Evolutionary conservation across 2,329 filamentous ascomycete species (phyloP), one percentile per base, ranked within the genome.

Genomic region (Phialophora tarda): DNA sequence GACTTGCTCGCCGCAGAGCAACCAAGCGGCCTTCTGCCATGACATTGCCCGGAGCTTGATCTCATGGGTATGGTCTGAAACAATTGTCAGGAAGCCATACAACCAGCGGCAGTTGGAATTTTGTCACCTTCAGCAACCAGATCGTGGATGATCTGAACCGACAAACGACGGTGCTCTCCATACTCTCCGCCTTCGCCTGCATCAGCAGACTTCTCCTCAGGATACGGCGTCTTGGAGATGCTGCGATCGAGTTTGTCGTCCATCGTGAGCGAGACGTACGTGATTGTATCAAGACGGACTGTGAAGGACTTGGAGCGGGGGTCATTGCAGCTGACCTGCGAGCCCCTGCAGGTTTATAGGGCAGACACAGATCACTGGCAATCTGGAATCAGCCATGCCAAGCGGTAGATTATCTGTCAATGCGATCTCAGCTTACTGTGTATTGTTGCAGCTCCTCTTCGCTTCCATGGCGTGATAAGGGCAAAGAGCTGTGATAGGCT

Each of bases 31-130:
- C 71, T 83, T 83, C 68, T 84, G 81, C 82, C 82, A 84, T 34
- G 81, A 79, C 82, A 83, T 83, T 0, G 81, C 83, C n/a, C 82
- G 78, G 12, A 84, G 79, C 71, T 82, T 79, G 75, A 84, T 84
- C 3, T 84, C 82, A 77, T 83, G 81, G 55, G 74, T 68, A 68
- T 82, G 80, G 69, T 82, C 81, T 77, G 66, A 24, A 30, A 51
- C 21, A 53, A 55, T 14, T n/a, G 50, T 55, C n/a, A 41, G 28
- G 38, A 51, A 58, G 34, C 23, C 28, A 17, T 34, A 23, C 23
- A 48, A 21, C 6, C 14, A n/a, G 23, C 14, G 11, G 14, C 38
- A 44, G 17, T 5, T 21, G 17, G 4, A 4, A 21, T 32, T 12
- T 23, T 21, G 1, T 55, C 63, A 75, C 75, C 74, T 72, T 76